These are phyloP conservation scores for Thelephora aurantiotincta DNA, from an alignment of 768 basidiomycete species.

Conservation along the genomic window DNA sequence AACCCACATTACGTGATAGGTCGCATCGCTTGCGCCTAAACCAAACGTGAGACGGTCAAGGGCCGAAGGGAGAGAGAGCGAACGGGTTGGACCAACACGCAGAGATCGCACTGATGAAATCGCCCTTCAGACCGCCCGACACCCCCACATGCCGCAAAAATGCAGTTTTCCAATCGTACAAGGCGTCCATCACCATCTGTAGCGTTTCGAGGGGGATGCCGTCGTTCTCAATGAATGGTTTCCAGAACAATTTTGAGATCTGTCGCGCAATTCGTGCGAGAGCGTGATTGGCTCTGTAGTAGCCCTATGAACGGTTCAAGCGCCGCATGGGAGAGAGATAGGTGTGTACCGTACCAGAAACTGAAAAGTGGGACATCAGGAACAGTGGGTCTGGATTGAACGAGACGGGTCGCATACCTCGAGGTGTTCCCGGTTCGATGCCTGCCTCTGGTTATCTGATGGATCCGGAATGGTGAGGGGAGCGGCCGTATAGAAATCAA, in stretches of 20 bases:
- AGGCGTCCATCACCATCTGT: slow-evolving; percentile 35
- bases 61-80: background rate
- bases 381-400: slow-evolving; percentile 4
- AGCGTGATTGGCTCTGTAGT: slow-evolving; percentile 72
- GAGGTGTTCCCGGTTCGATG: slow-evolving; percentile 61
- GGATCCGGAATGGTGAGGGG: slow-evolving; percentile 26
- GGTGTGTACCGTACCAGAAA: slow-evolving; percentile 38
- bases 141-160: slow-evolving; percentile 74
- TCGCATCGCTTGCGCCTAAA: slow-evolving; percentile 70
- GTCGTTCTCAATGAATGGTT: slow-evolving; percentile 57
- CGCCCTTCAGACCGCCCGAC: slow-evolving; percentile 69
- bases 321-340: slow-evolving; percentile 5
- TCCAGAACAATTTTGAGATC: slow-evolving; percentile 73
- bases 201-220: slow-evolving; percentile 66
- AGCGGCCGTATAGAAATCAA: slow-evolving; percentile 75
- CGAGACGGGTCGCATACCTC: slow-evolving; percentile 31
- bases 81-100: slow-evolving; percentile 28
- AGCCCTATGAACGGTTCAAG: slow-evolving; percentile 36
- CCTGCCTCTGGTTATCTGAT: slow-evolving; percentile 23
- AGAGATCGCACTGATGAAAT: slow-evolving; percentile 69
- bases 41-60: background rate
- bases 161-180: slow-evolving; percentile 62
- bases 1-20: slow-evolving; percentile 89
- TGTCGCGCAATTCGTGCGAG: slow-evolving; percentile 73
- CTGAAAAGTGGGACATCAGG: slow-evolving; percentile 19